Conservation (phyloP, 331 rosid species). For the Ulmus americana region DNA sequence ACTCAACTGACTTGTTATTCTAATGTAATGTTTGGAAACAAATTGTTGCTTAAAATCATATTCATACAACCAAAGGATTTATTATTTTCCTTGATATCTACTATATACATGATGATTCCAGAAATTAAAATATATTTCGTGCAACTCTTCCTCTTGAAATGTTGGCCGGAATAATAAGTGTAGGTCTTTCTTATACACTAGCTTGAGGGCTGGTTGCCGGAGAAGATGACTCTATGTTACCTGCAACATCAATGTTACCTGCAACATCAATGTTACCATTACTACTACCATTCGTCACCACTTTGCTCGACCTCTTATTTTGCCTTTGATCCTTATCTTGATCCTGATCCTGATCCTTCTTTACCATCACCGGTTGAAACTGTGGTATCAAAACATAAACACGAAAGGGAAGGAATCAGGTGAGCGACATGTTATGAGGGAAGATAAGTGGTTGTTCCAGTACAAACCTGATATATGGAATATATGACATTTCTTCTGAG, state of each 20-base stretch:
- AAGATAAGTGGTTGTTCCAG: neutral
- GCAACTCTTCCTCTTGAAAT: neutral
- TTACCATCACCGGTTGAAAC: slow-evolving; percentile 82
- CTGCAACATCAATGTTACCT: slow-evolving; percentile 43
- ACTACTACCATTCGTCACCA: slow-evolving; percentile 30
- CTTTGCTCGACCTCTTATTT: slow-evolving; percentile 39
- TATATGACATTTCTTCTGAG: slow-evolving; percentile 91
- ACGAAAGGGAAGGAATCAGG: neutral
- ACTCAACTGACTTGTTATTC: slow-evolving; percentile 3
- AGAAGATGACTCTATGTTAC: slow-evolving; percentile 51
- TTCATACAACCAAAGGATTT: too few species aligned
- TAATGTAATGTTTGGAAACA: too few species aligned
- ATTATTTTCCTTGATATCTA: neutral
- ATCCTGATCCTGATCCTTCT: slow-evolving; percentile 56
- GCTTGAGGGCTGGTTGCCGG: slow-evolving; percentile 40
- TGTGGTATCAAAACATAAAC: slow-evolving; percentile 25
- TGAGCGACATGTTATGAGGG: too few species aligned
- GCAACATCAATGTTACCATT: slow-evolving; percentile 43
- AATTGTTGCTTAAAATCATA: too few species aligned
- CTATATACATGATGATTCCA: too few species aligned
- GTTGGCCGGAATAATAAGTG: neutral
- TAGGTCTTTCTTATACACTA: slow-evolving; percentile 5
- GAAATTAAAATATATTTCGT: too few species aligned
- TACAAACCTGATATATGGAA: slow-evolving; percentile 83
- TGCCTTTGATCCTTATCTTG: slow-evolving; percentile 40